A percentile compares a stretch with the other conserved stretches of the same genome.
Evolutionary conservation across 257 asterid species (phyloP).

Genomic region (Lycium ferocissimum): DNA sequence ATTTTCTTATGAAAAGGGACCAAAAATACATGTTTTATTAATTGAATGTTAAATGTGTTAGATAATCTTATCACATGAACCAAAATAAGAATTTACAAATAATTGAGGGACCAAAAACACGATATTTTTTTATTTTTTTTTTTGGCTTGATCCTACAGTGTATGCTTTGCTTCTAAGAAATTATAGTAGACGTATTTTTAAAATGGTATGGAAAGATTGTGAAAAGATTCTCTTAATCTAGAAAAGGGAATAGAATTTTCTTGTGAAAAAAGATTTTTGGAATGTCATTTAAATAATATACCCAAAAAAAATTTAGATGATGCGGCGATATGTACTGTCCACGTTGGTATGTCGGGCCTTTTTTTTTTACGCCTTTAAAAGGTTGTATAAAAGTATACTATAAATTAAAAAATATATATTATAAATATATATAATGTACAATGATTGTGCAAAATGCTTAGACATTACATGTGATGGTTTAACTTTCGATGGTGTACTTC

Average conservation of each 20-base stretch:
- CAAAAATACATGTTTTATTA: too few species aligned
- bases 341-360: slow-evolving; percentile 18
- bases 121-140: too few species aligned
- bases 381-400: background rate
- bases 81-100: too few species aligned
- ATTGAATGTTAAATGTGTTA: too few species aligned
- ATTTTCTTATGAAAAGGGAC: too few species aligned
- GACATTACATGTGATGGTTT: too few species aligned
- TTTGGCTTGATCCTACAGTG: background rate
- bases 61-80: too few species aligned
- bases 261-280: background rate
- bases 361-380: background rate
- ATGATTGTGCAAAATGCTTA: too few species aligned
- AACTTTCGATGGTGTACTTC: too few species aligned
- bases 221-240: background rate
- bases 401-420: too few species aligned
- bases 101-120: too few species aligned
- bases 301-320: background rate
- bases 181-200: background rate
- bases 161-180: slow-evolving; percentile 22
- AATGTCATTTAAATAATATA: background rate
- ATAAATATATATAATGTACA: too few species aligned
- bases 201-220: background rate
- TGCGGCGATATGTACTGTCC: background rate
- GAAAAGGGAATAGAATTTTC: background rate